Percentiles rank a stretch among this genome's conserved stretches.
These are phyloP conservation scores for Irpex sp. DNA, from an alignment of 1,284 basidiomycete species.

Conservation along the genomic window DNA sequence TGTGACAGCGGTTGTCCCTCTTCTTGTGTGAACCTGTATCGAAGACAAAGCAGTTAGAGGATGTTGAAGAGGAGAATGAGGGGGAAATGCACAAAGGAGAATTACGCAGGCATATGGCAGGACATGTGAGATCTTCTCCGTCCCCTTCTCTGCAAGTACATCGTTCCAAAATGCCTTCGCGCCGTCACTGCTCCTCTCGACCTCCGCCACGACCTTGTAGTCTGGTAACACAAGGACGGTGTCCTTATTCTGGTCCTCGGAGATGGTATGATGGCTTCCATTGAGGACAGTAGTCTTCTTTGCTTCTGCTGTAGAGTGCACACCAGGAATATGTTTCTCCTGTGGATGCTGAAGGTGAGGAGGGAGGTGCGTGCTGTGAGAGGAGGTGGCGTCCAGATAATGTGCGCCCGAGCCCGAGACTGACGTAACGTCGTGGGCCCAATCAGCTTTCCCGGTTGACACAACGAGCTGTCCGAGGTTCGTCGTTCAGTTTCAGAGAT, in stretches of 20 bases:
- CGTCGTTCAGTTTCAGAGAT: not conserved
- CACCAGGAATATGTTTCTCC: conserved; percentile 35
- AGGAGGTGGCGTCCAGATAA: conserved; percentile 41
- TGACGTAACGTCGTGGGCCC: conserved; percentile 73
- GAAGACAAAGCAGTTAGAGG: not conserved
- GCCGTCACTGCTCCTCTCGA: conserved; percentile 56
- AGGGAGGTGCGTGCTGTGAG: conserved; percentile 21
- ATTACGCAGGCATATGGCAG: conserved; percentile 73
- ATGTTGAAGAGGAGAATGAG: not conserved
- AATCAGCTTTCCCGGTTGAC: conserved; percentile 85
- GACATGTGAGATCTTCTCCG: conserved; percentile 59
- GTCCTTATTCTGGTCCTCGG: conserved; percentile 52
- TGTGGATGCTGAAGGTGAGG: conserved; percentile 14
- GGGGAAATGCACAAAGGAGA: conserved; percentile 63
- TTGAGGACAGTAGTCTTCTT: conserved; percentile 71
- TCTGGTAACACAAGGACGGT: conserved; percentile 88
- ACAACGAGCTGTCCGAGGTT: conserved; percentile 59
- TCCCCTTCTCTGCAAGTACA: conserved; percentile 50
- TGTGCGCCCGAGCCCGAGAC: conserved; percentile 64
- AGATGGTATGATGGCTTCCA: conserved; percentile 69
- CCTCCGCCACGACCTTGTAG: conserved; percentile 73
- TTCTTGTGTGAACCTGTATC: conserved; percentile 84
- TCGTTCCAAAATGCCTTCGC: conserved; percentile 65
- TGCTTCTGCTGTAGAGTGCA: conserved; percentile 51
- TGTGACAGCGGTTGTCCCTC: conserved; percentile 84